phyloP scores from a whole-genome alignment of 331 rosid genomes.

The Malus hybrid region DNA sequence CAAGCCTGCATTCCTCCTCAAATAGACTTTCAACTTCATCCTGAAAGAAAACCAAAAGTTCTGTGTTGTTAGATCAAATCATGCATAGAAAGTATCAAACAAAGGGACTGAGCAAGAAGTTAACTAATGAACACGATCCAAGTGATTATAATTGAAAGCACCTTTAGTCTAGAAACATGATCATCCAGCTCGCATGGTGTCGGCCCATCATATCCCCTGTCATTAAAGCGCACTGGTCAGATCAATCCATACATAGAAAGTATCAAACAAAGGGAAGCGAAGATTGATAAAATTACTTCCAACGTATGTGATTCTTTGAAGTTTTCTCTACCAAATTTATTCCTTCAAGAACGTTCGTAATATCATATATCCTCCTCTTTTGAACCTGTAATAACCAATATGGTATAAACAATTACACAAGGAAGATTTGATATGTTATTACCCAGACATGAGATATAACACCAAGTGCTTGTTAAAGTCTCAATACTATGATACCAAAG shows the following conservation, averaged over 20 bases:
- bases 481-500: neutral
- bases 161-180: constrained; percentile 48
- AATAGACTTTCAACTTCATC: constrained; percentile 53
- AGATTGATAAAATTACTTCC: constrained; percentile 55
- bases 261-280: constrained; percentile 1
- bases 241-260: neutral
- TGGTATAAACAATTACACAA: constrained; percentile 2
- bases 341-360: constrained; percentile 95
- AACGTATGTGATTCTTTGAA: constrained; percentile 75
- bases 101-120: neutral
- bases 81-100: too few species aligned
- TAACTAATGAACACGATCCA: constrained; percentile 1
- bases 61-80: neutral
- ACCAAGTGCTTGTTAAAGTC: neutral
- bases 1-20: constrained; percentile 52
- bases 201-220: constrained; percentile 49
- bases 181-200: constrained; percentile 36
- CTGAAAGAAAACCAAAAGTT: constrained; percentile 36
- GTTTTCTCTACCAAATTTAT: constrained; percentile 82
- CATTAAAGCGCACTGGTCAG: constrained; percentile 7
- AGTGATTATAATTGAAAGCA: constrained; percentile 14
- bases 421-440: neutral
- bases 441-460: neutral
- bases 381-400: constrained; percentile 52
- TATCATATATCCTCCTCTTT: constrained; percentile 89